phyloP scores from a whole-genome alignment of 768 basidiomycete species.

The Podaxis sp. region DNA sequence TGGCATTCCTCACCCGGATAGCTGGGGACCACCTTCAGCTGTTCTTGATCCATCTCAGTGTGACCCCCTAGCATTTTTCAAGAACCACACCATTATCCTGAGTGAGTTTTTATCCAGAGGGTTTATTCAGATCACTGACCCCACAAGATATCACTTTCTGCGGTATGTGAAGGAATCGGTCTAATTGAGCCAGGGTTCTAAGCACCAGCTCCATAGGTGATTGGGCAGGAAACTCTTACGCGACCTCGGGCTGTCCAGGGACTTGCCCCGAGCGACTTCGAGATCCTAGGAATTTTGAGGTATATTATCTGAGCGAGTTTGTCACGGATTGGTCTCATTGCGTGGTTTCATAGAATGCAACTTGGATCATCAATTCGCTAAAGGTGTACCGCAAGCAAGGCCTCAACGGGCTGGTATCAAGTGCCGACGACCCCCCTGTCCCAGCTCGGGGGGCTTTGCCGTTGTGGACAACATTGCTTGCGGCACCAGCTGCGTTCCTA shows the following conservation, averaged over 20 bases:
- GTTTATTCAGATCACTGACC: background rate
- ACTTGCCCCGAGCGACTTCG: slow-evolving; percentile 63
- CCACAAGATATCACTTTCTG: slow-evolving; percentile 77
- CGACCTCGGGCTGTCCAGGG: slow-evolving; percentile 72
- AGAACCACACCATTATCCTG: slow-evolving; percentile 73
- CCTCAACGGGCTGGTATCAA: slow-evolving; percentile 29
- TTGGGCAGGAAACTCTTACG: slow-evolving; percentile 84
- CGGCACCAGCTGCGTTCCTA: background rate
- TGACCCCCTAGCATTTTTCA: slow-evolving; percentile 57
- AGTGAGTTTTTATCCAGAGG: slow-evolving; percentile 43
- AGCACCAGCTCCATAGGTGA: slow-evolving; percentile 46
- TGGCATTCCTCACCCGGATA: slow-evolving; percentile 62
- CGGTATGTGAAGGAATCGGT: slow-evolving; percentile 39
- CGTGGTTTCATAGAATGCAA: slow-evolving; percentile 57
- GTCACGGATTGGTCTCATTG: background rate
- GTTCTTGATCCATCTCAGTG: slow-evolving; percentile 53
- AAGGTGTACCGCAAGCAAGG: slow-evolving; percentile 69
- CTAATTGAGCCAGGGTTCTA: background rate
- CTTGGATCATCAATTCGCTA: slow-evolving; percentile 78
- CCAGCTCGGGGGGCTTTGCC: background rate
- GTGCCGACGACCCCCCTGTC: background rate
- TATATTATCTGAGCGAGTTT: slow-evolving; percentile 32
- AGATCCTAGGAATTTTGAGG: slow-evolving; percentile 73
- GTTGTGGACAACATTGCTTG: slow-evolving; percentile 7
- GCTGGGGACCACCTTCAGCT: slow-evolving; percentile 72